Percentiles rank a stretch among this genome's conserved stretches.
phyloP scores from a whole-genome alignment of 2,329 filamentous ascomycete genomes.

The Spiromastix sp. region DNA sequence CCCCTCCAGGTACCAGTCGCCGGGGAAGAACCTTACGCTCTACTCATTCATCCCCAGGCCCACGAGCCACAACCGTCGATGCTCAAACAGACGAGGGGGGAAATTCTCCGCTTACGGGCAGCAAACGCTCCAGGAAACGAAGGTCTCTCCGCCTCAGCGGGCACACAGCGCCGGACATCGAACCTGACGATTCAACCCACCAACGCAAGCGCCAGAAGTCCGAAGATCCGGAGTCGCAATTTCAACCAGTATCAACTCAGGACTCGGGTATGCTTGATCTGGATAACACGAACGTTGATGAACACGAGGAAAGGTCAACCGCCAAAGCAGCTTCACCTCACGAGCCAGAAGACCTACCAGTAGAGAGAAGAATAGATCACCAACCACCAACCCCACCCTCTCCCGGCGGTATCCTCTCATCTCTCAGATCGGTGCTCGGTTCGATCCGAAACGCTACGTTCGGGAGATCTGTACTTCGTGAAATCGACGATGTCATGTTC shows the following conservation, averaged over 20 bases:
- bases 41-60: not conserved
- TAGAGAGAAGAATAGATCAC: not conserved
- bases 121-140: slow-evolving; percentile 19
- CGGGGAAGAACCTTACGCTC: not conserved
- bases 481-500: slow-evolving; percentile 69
- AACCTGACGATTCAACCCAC: not conserved
- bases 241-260: not conserved
- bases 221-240: not conserved
- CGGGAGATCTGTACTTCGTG: slow-evolving; percentile 54
- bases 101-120: slow-evolving; percentile 6
- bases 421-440: slow-evolving; percentile 47
- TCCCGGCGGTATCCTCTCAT: slow-evolving; percentile 38
- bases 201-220: not conserved
- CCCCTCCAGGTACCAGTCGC: not conserved
- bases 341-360: not conserved
- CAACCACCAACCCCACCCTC: not conserved
- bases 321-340: not conserved
- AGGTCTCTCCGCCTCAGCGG: slow-evolving; percentile 22
- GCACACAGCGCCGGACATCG: slow-evolving; percentile 9
- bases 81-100: not conserved
- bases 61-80: not conserved
- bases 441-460: slow-evolving; percentile 51
- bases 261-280: not conserved
- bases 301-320: not conserved
- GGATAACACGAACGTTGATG: not conserved